Evolutionary conservation across 768 basidiomycete species (phyloP), one percentile per base, ranked within the genome.

Genomic region (Serendipita sp.): DNA sequence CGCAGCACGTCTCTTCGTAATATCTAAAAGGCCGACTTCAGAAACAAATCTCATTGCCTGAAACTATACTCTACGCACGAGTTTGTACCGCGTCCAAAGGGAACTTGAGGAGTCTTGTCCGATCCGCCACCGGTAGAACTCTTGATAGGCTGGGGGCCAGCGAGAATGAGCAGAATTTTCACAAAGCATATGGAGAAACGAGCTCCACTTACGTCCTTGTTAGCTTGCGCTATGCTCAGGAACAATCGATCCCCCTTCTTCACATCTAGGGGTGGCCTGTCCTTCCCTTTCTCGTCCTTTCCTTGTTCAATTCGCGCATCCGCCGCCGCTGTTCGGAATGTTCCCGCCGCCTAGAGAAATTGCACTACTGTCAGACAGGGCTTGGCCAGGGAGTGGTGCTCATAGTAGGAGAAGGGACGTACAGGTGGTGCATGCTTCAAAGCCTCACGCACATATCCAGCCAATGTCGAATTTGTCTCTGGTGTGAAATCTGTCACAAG

Each of bases 391-490:
- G 48, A 52, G n/a, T 10, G 6, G 48, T 18, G 37, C 13, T 5
- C 37, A 40, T 23, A 23, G 23, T 23, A 23, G 23, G 23, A 23
- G 23, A 23, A 23, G 13, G 18, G 18, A 45, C 48, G 16, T 31
- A 52, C 48, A 18, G 18, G 48, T 6, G 48, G 48, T 6, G 18
- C 18, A 31, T 23, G 10, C 55, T 64, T 40, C 27, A 81, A 76
- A 0, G 76, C 81, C 68, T 83, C 81, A 29, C 76, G 71, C 13
- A 79, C 76, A 67, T 82, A 83, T 18, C 80, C 81, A 6, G 70
- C 72, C 4, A 82, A 68, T 27, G 76, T 64, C 43, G 76, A 72
- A 3, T 68, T 69, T 27, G 55, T 11, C 55, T 29, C 55, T 23
- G 55, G 23, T 8, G 55, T 60, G 3, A 69, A 70, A 40, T 70